Evolutionary conservation across 176 grass and related monocot species (phyloP).

Genomic region (Aegilops speltoides): DNA sequence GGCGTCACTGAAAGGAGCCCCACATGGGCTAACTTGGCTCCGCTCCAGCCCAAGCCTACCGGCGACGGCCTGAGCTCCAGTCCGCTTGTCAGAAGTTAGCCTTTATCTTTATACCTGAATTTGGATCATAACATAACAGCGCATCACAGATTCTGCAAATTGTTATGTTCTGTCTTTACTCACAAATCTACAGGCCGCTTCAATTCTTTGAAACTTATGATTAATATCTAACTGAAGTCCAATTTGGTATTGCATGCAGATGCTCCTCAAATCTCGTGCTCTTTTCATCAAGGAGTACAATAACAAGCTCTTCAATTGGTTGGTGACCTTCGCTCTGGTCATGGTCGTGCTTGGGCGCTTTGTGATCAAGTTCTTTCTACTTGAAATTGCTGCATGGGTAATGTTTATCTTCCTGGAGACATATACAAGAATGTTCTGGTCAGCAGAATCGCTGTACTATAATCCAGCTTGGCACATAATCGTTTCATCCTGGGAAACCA

Average conservation of each 20-base stretch:
- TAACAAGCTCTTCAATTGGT: conserved; percentile 92
- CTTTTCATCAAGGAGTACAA: conserved; percentile 99
- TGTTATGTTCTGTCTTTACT: background rate
- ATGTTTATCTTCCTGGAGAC: conserved; percentile 99
- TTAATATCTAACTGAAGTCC: background rate
- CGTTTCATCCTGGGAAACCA: conserved; percentile 92
- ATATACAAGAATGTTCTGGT: conserved; percentile 98
- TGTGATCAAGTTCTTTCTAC: conserved; percentile 89
- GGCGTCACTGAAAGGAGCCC: too few species aligned
- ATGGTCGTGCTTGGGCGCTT: conserved; percentile 92
- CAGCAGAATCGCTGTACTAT: conserved; percentile 80
- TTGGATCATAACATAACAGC: too few species aligned
- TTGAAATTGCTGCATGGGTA: conserved; percentile 88
- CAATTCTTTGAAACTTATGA: background rate
- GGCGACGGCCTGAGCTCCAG: too few species aligned
- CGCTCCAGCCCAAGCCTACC: too few species aligned
- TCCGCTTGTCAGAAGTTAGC: too few species aligned
- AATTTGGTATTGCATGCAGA: conserved; percentile 47
- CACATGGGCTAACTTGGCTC: too few species aligned
- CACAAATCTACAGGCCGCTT: background rate
- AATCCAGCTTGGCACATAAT: conserved; percentile 97
- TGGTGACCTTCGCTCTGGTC: conserved; percentile 86
- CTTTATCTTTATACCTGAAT: too few species aligned
- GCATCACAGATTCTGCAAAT: background rate
- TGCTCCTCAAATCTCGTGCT: conserved; percentile 76